Percentiles rank a stretch among this genome's conserved stretches.
Conservation (phyloP, 192 early-diverging fungal species). For the Piromyces sp. region DNA sequence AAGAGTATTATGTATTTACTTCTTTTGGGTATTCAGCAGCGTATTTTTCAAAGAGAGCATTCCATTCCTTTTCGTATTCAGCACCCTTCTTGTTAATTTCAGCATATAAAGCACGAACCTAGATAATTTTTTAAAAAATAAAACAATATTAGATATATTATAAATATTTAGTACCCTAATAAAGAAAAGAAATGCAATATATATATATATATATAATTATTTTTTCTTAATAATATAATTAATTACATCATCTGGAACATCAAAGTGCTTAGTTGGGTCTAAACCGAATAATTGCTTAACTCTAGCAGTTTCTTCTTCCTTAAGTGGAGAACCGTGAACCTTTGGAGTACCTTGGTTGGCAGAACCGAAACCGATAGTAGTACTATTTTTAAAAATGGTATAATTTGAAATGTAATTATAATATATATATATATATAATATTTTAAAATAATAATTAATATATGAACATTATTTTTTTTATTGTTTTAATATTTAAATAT, state of each 20-base stretch:
- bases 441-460: no score
- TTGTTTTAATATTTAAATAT: neutral
- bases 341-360: slow-evolving; percentile 71
- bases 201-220: no score
- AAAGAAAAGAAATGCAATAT: no score
- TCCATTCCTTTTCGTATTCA: slow-evolving; percentile 54
- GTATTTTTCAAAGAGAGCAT: slow-evolving; percentile 52
- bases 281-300: slow-evolving; percentile 82
- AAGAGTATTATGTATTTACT: no score
- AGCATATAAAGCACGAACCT: slow-evolving; percentile 22
- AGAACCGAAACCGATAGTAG: slow-evolving; percentile 88
- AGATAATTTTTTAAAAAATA: no score
- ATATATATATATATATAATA: no score
- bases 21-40: slow-evolving; percentile 42
- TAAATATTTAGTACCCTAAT: no score
- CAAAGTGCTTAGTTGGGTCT: slow-evolving; percentile 32
- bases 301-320: slow-evolving; percentile 53
- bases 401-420: no score
- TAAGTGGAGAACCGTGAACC: slow-evolving; percentile 82
- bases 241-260: slow-evolving; percentile 3
- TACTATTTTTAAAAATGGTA: slow-evolving; percentile 63
- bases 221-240: no score
- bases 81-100: slow-evolving; percentile 37
- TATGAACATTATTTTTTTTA: no score
- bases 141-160: no score